phyloP scores from a whole-genome alignment of 2,329 filamentous ascomycete genomes.

The Neodidymelliopsis sp. region DNA sequence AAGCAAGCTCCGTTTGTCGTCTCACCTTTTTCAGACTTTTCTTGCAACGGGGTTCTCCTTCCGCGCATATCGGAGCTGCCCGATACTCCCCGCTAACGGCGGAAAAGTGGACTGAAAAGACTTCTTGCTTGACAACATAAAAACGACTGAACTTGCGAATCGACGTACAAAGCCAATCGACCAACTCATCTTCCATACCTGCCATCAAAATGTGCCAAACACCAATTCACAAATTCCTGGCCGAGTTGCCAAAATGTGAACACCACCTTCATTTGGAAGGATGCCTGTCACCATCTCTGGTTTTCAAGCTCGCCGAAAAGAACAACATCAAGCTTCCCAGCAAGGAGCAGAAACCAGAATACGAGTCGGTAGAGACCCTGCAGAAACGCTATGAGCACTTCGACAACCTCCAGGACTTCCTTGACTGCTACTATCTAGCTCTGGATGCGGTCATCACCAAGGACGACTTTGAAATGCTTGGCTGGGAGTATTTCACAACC shows the following conservation, averaged over 20 bases:
- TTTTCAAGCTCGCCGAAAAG: slow-evolving; percentile 72
- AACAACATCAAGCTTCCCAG: slow-evolving; percentile 68
- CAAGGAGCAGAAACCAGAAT: slow-evolving; percentile 65
- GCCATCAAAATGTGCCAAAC: slow-evolving; percentile 13
- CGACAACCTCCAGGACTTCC: slow-evolving; percentile 76
- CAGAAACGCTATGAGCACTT: slow-evolving; percentile 71
- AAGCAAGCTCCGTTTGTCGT: neutral
- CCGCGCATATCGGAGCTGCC: slow-evolving; percentile 20
- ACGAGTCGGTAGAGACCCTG: slow-evolving; percentile 66
- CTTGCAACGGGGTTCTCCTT: slow-evolving; percentile 1
- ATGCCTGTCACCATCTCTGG: slow-evolving; percentile 71
- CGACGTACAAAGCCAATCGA: slow-evolving; percentile 6
- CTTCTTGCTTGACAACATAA: slow-evolving; percentile 11
- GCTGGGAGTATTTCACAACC: slow-evolving; percentile 73
- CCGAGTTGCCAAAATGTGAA: slow-evolving; percentile 75
- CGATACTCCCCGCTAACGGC: slow-evolving; percentile 16
- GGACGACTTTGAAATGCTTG: slow-evolving; percentile 75
- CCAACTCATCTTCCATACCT: neutral
- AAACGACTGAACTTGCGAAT: slow-evolving; percentile 1
- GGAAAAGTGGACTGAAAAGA: slow-evolving; percentile 19
- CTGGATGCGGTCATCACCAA: slow-evolving; percentile 72
- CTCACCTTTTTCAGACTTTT: slow-evolving; percentile 9
- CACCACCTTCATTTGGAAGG: slow-evolving; percentile 84
- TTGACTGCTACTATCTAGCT: slow-evolving; percentile 79
- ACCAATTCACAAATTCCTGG: slow-evolving; percentile 28